Evolutionary conservation across 176 grass and related monocot species (phyloP).

Genomic region (Calamus simplicifolius): DNA sequence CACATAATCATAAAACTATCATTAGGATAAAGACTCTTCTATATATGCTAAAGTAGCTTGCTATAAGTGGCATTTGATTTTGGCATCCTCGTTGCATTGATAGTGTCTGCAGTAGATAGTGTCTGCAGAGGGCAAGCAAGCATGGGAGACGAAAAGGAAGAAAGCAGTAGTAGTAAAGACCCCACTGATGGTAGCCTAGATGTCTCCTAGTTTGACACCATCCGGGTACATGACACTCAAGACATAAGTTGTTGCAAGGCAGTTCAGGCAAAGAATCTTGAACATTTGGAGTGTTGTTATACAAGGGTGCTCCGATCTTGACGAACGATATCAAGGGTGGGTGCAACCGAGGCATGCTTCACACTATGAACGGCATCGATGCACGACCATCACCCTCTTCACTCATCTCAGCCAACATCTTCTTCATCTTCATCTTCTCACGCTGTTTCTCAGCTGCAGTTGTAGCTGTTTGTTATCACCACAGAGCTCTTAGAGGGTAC

Average conservation of each 20-base stretch:
- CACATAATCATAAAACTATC: no score
- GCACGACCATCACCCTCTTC: conserved; percentile 72
- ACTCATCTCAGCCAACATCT: conserved; percentile 95
- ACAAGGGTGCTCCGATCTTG: conserved; percentile 89
- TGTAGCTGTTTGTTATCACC: conserved; percentile 40
- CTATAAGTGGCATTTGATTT: no score
- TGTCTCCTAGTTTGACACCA: conserved; percentile 94
- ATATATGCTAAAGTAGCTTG: no score
- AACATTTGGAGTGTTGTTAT: conserved; percentile 99
- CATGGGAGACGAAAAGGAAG: conserved; percentile 99
- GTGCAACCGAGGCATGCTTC: conserved; percentile 88
- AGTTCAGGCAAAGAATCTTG: conserved; percentile 99
- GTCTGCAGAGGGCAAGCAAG: conserved; percentile 80
- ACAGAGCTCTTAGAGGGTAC: conserved; percentile 24
- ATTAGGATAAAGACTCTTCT: no score
- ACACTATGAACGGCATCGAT: conserved; percentile 89
- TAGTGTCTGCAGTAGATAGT: conserved; percentile 70
- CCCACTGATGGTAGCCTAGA: conserved; percentile 94
- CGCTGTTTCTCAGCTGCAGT: conserved; percentile 77
- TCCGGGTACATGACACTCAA: conserved; percentile 99
- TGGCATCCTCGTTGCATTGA: no score
- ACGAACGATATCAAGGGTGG: conserved; percentile 89
- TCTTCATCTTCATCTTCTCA: conserved; percentile 79
- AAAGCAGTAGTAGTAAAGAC: conserved; percentile 94
- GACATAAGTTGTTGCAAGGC: conserved; percentile 87